A percentile compares a stretch with the other conserved stretches of the same genome.
These are phyloP conservation scores for Suillus luteus DNA, from an alignment of 768 basidiomycete species.

Conservation along the genomic window DNA sequence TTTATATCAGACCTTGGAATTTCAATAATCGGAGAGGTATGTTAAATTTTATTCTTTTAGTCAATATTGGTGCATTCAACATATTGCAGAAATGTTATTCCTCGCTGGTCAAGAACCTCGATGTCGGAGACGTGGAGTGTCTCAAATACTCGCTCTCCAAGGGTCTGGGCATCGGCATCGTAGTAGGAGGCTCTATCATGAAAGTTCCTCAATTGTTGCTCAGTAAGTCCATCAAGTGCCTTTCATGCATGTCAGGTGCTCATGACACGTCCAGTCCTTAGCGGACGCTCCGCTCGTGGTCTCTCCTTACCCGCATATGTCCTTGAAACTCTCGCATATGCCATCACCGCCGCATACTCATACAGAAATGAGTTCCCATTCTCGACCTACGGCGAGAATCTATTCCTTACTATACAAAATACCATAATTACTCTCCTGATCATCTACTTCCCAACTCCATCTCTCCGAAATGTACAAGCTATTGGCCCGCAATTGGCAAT, in stretches of 20 bases:
- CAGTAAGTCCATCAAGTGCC: slow-evolving; percentile 48
- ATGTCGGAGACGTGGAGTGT: slow-evolving; percentile 77
- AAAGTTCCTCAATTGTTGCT: slow-evolving; percentile 93
- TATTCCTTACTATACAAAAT: slow-evolving; percentile 91
- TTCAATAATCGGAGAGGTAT: slow-evolving; percentile 79
- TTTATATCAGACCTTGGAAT: slow-evolving; percentile 81
- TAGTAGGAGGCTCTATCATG: slow-evolving; percentile 91
- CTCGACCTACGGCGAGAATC: slow-evolving; percentile 96
- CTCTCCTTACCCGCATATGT: slow-evolving; percentile 85
- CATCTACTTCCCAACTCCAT: slow-evolving; percentile 55
- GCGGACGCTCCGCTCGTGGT: slow-evolving; percentile 78
- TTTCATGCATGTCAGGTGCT: slow-evolving; percentile 9
- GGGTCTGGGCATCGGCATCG: slow-evolving; percentile 89
- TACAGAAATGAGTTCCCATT: slow-evolving; percentile 87
- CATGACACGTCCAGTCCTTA: slow-evolving; percentile 52
- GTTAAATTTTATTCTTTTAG: slow-evolving; percentile 13
- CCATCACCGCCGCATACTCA: slow-evolving; percentile 87
- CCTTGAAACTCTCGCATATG: slow-evolving; percentile 89
- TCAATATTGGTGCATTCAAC: background rate
- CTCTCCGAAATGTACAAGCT: slow-evolving; percentile 29
- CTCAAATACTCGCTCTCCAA: slow-evolving; percentile 92
- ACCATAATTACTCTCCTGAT: slow-evolving; percentile 87
- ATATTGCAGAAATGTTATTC: slow-evolving; percentile 81
- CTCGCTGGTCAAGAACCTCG: slow-evolving; percentile 83
- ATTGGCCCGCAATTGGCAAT: slow-evolving; percentile 33